Evolutionary conservation across 352 stramenopile species (phyloP).

Genomic region (Globisporangium uncinulatum): DNA sequence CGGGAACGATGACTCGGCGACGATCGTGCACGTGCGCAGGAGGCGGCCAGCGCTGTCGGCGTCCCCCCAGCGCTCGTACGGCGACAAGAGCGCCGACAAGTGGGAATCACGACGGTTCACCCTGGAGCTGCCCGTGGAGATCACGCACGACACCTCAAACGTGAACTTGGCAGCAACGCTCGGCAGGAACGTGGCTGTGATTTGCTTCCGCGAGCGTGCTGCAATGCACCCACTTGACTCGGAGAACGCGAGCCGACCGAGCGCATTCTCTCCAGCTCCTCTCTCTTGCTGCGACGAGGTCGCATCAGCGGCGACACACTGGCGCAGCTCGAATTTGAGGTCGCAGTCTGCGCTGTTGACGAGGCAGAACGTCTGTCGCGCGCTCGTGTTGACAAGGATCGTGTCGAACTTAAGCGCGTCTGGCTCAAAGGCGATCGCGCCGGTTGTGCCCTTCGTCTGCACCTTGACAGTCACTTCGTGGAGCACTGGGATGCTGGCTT

Average conservation of each 20-base stretch:
- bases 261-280: neutral
- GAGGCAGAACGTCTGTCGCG: constrained; percentile 57
- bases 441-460: constrained; percentile 63
- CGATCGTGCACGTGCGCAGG: constrained; percentile 33
- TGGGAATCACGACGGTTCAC: neutral
- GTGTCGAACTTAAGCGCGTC: constrained; percentile 63
- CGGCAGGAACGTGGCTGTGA: constrained; percentile 73
- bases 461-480: constrained; percentile 63
- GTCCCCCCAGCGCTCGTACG: constrained; percentile 20
- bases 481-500: constrained; percentile 28
- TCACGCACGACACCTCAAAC: constrained; percentile 63
- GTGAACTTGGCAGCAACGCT: constrained; percentile 54
- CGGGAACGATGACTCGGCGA: constrained; percentile 80
- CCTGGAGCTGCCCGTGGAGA: constrained; percentile 14
- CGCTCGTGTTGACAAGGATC: constrained; percentile 79
- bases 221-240: constrained; percentile 58
- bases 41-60: neutral
- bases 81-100: constrained; percentile 1
- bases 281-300: neutral
- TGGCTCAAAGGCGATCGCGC: constrained; percentile 79
- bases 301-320: constrained; percentile 26
- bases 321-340: constrained; percentile 39
- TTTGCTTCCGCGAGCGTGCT: constrained; percentile 70
- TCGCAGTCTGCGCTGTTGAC: constrained; percentile 82
- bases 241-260: constrained; percentile 43